Evolutionary conservation across 1,284 basidiomycete species (phyloP).

Genomic region (Sphagnurus paluster): DNA sequence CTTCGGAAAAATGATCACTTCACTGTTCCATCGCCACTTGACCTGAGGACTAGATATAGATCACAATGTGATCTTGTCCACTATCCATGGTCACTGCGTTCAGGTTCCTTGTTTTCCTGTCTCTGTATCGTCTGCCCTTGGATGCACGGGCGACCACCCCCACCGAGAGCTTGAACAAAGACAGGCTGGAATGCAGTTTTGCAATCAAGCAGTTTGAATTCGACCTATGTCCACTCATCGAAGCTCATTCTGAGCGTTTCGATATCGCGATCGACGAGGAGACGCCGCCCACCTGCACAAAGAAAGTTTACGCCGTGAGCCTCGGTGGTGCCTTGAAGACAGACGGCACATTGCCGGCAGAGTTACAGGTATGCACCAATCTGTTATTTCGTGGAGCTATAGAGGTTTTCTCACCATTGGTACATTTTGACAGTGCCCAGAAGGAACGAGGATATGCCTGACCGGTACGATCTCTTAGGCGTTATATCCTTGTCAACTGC

Average conservation of each 20-base stretch:
- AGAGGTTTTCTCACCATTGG: too few relatives aligned
- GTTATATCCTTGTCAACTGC: background rate
- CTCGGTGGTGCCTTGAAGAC: slow-evolving; percentile 19
- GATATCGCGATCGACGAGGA: slow-evolving; percentile 22
- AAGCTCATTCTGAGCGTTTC: slow-evolving; percentile 9
- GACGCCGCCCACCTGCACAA: slow-evolving; percentile 31
- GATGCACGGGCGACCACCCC: background rate
- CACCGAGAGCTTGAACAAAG: background rate
- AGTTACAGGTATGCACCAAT: slow-evolving; percentile 26
- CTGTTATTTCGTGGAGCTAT: too few relatives aligned
- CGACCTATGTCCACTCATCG: slow-evolving; percentile 30
- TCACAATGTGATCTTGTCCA: background rate
- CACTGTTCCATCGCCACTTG: background rate
- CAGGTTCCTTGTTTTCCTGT: background rate
- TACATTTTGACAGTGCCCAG: slow-evolving; percentile 25
- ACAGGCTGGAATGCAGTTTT: slow-evolving; percentile 11
- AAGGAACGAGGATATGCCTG: slow-evolving; percentile 31
- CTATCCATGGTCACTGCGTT: background rate
- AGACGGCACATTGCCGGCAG: slow-evolving; percentile 27
- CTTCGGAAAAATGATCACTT: background rate
- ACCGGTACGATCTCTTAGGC: slow-evolving; percentile 18
- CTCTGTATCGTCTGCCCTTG: too few relatives aligned
- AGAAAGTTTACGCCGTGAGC: slow-evolving; percentile 25
- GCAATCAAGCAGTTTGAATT: slow-evolving; percentile 16
- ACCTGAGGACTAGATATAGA: background rate